Percentiles rank a stretch among this genome's conserved stretches.
Conservation (phyloP, 2,329 filamentous ascomycete genomes). For the Verruconis gallopava region DNA sequence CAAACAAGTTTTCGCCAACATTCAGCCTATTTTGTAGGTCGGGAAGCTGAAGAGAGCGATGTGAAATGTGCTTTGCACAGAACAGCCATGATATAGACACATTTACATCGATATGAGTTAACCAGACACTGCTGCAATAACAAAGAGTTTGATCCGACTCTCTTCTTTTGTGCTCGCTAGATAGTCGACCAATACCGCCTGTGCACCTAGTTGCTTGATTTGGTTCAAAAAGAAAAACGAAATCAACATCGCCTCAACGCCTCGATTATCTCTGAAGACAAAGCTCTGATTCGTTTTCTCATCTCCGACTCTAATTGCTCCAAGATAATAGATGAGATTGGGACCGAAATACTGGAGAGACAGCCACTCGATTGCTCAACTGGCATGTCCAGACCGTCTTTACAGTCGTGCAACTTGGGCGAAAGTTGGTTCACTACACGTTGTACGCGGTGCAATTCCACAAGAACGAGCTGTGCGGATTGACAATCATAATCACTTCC, state of each 20-base stretch:
- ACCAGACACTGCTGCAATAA: too few relatives aligned
- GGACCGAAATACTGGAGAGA: neutral
- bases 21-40: neutral
- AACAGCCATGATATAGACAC: too few relatives aligned
- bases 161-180: too few relatives aligned
- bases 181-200: too few relatives aligned
- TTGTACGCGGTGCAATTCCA: slow-evolving; percentile 25
- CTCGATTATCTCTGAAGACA: neutral
- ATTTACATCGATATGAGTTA: too few relatives aligned
- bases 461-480: slow-evolving; percentile 23
- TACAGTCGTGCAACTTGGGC: slow-evolving; percentile 8
- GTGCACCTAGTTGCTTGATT: too few relatives aligned
- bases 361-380: neutral
- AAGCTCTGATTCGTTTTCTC: neutral
- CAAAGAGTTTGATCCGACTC: too few relatives aligned
- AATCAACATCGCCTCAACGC: too few relatives aligned
- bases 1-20: neutral
- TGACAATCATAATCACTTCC: slow-evolving; percentile 16
- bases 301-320: neutral
- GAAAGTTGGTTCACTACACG: slow-evolving; percentile 19
- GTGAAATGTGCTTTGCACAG: too few relatives aligned
- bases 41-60: too few relatives aligned
- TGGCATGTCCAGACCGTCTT: neutral
- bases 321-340: neutral
- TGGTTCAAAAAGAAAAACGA: too few relatives aligned